phyloP scores from a whole-genome alignment of 108 stramenopile species.

The Nitzschia sp. region DNA sequence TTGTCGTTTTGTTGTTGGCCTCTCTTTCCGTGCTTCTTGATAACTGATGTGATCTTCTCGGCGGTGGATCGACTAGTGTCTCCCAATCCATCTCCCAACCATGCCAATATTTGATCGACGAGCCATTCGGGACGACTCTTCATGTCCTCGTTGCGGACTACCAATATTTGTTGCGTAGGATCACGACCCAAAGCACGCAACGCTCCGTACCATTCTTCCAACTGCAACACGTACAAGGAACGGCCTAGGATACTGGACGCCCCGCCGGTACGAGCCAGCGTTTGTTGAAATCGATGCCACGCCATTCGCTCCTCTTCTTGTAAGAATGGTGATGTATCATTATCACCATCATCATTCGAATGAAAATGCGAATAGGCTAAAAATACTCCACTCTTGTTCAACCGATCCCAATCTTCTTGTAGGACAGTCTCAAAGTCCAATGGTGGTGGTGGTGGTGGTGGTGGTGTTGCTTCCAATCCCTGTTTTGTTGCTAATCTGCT shows the following conservation, averaged over 20 bases:
- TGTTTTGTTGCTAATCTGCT: not conserved
- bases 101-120: not conserved
- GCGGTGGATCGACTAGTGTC: not conserved
- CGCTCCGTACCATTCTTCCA: conserved; percentile 27
- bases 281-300: conserved; percentile 23
- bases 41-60: not conserved
- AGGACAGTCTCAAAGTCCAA: too few species aligned
- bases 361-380: too few species aligned
- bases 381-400: too few species aligned
- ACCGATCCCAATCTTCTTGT: too few species aligned
- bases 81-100: conserved; percentile 7
- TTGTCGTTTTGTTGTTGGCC: not conserved
- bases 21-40: not conserved
- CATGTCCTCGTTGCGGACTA: conserved; percentile 20
- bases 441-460: too few species aligned
- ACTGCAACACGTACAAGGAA: conserved; percentile 24
- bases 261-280: not conserved
- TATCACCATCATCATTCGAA: not conserved
- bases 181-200: conserved; percentile 26
- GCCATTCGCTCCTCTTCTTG: conserved; percentile 22
- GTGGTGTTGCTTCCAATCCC: not conserved
- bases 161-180: conserved; percentile 5
- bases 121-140: not conserved
- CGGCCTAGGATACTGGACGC: conserved; percentile 14
- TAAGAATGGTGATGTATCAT: not conserved